Percentiles rank a stretch among this genome's conserved stretches.
Conservation (phyloP, 140 eudicot genomes). For the Flaveria floridana region DNA sequence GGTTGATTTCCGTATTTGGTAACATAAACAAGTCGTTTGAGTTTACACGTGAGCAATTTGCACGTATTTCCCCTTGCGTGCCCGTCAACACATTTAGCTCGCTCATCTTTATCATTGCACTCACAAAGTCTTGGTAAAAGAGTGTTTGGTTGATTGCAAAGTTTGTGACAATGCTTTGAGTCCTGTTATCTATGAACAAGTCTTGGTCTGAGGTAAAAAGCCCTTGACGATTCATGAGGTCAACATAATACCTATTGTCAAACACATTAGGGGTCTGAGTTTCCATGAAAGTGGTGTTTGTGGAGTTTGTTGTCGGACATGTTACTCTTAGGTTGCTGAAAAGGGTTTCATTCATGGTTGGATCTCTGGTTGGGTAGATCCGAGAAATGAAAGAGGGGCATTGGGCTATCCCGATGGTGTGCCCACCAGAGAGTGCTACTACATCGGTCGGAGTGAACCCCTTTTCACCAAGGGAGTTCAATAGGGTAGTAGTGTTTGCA, state of each 20-base stretch:
- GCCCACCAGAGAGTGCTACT: constrained; percentile 67
- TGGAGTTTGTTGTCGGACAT: constrained; percentile 31
- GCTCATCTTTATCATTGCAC: constrained; percentile 52
- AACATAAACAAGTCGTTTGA: constrained; percentile 32
- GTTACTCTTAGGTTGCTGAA: constrained; percentile 41
- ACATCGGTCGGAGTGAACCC: constrained; percentile 46
- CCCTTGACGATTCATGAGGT: constrained; percentile 50
- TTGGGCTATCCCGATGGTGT: constrained; percentile 59
- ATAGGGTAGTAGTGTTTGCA: constrained; percentile 44
- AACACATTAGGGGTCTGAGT: constrained; percentile 45
- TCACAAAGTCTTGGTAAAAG: constrained; percentile 45
- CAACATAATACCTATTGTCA: constrained; percentile 51
- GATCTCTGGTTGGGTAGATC: constrained; percentile 54
- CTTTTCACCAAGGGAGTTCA: constrained; percentile 37
- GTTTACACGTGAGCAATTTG: constrained; percentile 46
- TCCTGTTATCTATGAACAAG: constrained; percentile 48
- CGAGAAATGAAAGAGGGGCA: constrained; percentile 44
- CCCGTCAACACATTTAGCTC: constrained; percentile 51
- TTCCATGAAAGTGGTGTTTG: constrained; percentile 47
- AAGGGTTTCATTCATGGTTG: constrained; percentile 52
- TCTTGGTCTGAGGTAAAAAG: constrained; percentile 56
- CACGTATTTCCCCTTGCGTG: constrained; percentile 50
- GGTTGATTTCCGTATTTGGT: constrained; percentile 25
- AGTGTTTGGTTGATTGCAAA: constrained; percentile 47
- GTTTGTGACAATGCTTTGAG: constrained; percentile 39